phyloP scores from a whole-genome alignment of 352 stramenopile genomes.

The Phytophthora citricola region DNA sequence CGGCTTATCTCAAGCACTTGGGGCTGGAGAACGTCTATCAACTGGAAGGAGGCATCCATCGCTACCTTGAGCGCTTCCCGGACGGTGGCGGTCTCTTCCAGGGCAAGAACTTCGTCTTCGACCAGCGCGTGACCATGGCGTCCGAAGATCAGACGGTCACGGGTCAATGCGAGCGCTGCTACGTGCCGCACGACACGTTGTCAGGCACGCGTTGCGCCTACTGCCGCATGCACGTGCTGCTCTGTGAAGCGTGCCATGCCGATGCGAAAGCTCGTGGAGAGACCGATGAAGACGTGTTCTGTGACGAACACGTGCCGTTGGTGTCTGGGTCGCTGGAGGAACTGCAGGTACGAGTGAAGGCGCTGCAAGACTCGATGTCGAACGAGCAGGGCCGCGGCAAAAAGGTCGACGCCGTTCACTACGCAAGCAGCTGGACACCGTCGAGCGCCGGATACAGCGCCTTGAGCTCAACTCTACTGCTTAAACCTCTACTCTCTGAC shows the following conservation, averaged over 20 bases:
- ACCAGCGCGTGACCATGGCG: slow-evolving; percentile 77
- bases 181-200: slow-evolving; percentile 66
- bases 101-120: slow-evolving; percentile 90
- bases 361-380: slow-evolving; percentile 44
- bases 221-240: slow-evolving; percentile 82
- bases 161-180: slow-evolving; percentile 69
- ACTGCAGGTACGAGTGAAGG: slow-evolving; percentile 36
- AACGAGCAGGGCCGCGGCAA: slow-evolving; percentile 49
- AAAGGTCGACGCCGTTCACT: slow-evolving; percentile 76
- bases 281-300: slow-evolving; percentile 57
- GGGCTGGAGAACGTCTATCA: slow-evolving; percentile 80
- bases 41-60: slow-evolving; percentile 82
- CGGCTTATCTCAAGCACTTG: slow-evolving; percentile 75
- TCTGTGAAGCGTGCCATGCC: slow-evolving; percentile 59
- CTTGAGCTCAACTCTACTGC: slow-evolving; percentile 8
- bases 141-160: slow-evolving; percentile 62
- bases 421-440: slow-evolving; percentile 81
- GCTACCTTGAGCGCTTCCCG: slow-evolving; percentile 82
- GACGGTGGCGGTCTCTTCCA: slow-evolving; percentile 75
- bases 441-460: slow-evolving; percentile 68
- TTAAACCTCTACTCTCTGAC: slow-evolving; percentile 10
- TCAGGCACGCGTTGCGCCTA: slow-evolving; percentile 72
- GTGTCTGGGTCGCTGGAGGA: slow-evolving; percentile 50
- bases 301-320: slow-evolving; percentile 59
- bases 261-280: slow-evolving; percentile 21